Evolutionary conservation across 352 stramenopile genomes (phyloP).

Genomic region (Globisporangium carolinianum): DNA sequence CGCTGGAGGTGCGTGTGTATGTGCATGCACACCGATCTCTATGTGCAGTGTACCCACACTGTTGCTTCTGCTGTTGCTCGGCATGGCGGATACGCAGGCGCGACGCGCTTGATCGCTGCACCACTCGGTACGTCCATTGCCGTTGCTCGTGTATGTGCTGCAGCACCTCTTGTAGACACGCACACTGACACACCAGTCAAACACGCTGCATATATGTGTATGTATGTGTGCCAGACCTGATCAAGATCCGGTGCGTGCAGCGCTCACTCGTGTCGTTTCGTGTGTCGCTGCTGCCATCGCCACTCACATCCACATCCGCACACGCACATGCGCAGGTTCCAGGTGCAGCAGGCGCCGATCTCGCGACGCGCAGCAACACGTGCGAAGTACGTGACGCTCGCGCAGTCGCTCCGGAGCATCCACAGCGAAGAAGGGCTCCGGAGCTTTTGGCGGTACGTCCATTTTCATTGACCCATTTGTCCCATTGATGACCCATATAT

Average conservation of each 20-base stretch:
- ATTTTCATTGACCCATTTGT: too few species aligned
- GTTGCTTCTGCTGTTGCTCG: neutral
- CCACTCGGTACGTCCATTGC: slow-evolving; percentile 32
- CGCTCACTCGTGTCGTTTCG: neutral
- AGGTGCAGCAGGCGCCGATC: slow-evolving; percentile 64
- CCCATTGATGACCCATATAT: too few species aligned
- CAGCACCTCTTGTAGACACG: slow-evolving; percentile 5
- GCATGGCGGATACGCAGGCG: slow-evolving; percentile 15
- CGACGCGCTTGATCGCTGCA: slow-evolving; percentile 63
- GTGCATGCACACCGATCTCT: neutral
- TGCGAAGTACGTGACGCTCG: slow-evolving; percentile 46
- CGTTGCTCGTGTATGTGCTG: neutral
- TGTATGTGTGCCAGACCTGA: slow-evolving; percentile 29
- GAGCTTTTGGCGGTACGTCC: slow-evolving; percentile 62
- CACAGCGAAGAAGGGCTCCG: slow-evolving; percentile 73
- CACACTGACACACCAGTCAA: neutral
- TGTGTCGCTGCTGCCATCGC: neutral
- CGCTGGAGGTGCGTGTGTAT: slow-evolving; percentile 32
- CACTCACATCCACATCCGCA: neutral
- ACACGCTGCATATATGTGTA: neutral
- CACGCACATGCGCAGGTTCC: slow-evolving; percentile 30
- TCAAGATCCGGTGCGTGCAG: slow-evolving; percentile 58
- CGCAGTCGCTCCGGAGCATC: slow-evolving; percentile 58
- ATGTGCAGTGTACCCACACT: neutral
- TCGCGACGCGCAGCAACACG: neutral